These are phyloP conservation scores for Trichophaea hybrida DNA, from an alignment of 2,329 filamentous ascomycete genomes.

Conservation along the genomic window DNA sequence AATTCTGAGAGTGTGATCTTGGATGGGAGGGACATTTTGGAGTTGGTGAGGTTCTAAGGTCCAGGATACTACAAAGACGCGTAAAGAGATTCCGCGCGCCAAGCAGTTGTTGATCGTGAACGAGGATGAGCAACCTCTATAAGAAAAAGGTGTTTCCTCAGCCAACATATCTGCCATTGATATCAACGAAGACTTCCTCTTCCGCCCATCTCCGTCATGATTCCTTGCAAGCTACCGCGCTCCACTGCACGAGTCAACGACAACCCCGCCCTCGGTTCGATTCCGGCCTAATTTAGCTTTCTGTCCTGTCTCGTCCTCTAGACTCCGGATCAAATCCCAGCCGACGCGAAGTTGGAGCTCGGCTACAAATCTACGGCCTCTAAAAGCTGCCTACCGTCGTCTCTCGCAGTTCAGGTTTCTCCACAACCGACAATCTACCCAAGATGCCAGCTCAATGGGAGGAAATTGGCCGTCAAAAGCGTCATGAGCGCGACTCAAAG, in stretches of 20 bases:
- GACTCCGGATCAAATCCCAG: background rate
- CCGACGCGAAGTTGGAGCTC: background rate
- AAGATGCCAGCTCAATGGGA: conserved; percentile 21
- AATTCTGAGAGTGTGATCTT: background rate
- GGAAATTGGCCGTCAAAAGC: conserved; percentile 30
- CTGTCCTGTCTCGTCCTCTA: background rate
- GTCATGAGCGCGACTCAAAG: conserved; percentile 27
- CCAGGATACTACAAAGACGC: background rate
- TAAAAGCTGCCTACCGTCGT: background rate
- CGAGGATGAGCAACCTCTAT: background rate
- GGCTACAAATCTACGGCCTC: background rate
- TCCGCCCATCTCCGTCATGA: background rate
- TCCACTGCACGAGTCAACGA: background rate
- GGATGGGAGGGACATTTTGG: background rate
- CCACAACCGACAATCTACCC: background rate
- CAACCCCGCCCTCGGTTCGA: background rate
- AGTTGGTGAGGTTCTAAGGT: background rate
- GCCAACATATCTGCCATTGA: background rate
- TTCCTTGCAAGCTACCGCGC: background rate
- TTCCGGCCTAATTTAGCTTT: background rate
- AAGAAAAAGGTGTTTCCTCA: background rate
- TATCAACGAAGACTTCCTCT: background rate
- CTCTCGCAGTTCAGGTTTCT: background rate
- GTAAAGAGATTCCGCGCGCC: background rate
- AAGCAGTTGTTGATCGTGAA: background rate